Conservation (phyloP, 2,329 filamentous ascomycete genomes). For the Colletotrichum limetticola region DNA sequence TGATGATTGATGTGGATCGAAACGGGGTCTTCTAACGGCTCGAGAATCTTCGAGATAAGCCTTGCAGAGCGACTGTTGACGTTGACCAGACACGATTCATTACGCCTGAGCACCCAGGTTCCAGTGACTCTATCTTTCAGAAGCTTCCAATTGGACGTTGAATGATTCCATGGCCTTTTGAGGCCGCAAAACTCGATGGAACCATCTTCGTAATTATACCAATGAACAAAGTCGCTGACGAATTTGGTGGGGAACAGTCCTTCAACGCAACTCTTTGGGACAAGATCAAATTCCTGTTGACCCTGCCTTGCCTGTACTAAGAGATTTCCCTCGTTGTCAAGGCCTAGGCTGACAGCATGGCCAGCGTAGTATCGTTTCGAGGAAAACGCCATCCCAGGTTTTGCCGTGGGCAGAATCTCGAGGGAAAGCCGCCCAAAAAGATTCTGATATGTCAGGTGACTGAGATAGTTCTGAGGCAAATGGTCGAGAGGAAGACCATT, state of each 20-base stretch:
- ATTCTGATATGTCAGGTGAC: conserved; percentile 49
- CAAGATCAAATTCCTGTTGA: not conserved
- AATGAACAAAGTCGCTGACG: conserved; percentile 55
- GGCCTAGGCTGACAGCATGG: conserved; percentile 41
- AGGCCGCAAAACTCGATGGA: conserved; percentile 47
- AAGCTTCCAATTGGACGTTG: conserved; percentile 2
- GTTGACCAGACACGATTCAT: not conserved
- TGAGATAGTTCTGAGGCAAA: conserved; percentile 57
- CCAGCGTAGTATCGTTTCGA: conserved; percentile 44
- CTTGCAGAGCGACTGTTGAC: not conserved
- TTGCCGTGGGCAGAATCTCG: conserved; percentile 54
- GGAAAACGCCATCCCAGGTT: conserved; percentile 53
- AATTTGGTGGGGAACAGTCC: conserved; percentile 47
- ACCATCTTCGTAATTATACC: conserved; percentile 49
- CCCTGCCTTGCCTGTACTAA: not conserved
- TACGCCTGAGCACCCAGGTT: not conserved
- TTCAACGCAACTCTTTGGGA: not conserved
- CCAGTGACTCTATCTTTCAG: not conserved
- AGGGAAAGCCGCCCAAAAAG: conserved; percentile 56
- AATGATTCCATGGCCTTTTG: conserved; percentile 40
- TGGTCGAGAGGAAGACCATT: conserved; percentile 60
- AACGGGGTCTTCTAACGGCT: not conserved
- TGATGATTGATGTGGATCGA: not conserved
- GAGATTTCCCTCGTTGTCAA: not conserved
- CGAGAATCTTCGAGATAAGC: not conserved